phyloP scores from a whole-genome alignment of 768 basidiomycete genomes.

The Podaxis rugospora region DNA sequence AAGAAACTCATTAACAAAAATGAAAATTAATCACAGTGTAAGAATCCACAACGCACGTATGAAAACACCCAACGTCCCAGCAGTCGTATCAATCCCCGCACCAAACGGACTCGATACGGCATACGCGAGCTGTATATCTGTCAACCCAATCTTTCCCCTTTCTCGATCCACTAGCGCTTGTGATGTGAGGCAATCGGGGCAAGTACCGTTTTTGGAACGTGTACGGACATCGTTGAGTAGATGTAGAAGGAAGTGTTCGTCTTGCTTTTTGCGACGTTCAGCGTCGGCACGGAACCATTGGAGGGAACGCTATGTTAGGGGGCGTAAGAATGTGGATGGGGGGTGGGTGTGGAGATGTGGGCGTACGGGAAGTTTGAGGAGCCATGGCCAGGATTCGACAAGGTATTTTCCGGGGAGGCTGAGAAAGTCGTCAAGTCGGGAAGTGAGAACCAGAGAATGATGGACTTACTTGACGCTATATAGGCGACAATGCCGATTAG shows the following conservation, averaged over 20 bases:
- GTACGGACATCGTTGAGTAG: conserved; percentile 23
- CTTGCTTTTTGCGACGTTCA: conserved; percentile 19
- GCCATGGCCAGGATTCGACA: conserved; percentile 10
- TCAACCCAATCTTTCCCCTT: conserved; percentile 33
- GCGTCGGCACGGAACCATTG: conserved; percentile 27
- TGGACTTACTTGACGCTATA: conserved; percentile 10
- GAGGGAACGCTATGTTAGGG: conserved; percentile 17
- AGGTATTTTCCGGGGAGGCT: conserved; percentile 11
- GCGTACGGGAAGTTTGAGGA: conserved; percentile 12
- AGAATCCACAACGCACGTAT: neutral
- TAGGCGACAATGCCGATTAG: neutral
- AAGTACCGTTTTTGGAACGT: conserved; percentile 16
- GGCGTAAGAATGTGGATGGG: neutral
- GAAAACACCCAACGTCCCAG: conserved; percentile 21
- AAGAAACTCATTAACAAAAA: neutral
- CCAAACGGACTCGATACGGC: conserved; percentile 25
- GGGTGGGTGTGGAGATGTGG: neutral
- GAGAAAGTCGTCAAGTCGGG: neutral
- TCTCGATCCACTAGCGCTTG: conserved; percentile 35
- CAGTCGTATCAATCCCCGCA: conserved; percentile 19
- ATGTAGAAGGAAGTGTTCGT: conserved; percentile 20
- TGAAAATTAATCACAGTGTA: neutral
- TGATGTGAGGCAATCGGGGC: conserved; percentile 29
- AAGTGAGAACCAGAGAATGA: neutral
- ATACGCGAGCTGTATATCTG: conserved; percentile 39